Conservation (phyloP, 208 protist species). For the Trypanosomatidae sp. region DNA sequence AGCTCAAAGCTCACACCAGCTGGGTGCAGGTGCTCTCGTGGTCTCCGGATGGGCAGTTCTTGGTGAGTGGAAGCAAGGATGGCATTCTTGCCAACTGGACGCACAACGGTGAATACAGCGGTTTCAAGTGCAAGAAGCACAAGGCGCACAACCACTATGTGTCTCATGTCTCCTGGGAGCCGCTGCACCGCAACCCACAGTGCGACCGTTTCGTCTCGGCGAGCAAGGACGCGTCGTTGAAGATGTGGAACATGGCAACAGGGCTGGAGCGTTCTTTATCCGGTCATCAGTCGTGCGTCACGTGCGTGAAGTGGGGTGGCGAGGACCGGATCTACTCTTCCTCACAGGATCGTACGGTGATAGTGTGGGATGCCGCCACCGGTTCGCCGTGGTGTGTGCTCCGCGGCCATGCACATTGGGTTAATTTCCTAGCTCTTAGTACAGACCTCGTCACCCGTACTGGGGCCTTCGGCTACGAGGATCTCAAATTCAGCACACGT, state of each 20-base stretch:
- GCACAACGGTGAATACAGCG: conserved; percentile 67
- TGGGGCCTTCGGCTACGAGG: conserved; percentile 96
- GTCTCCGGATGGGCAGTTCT: conserved; percentile 93
- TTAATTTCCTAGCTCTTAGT: conserved; percentile 98
- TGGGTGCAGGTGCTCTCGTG: conserved; percentile 97
- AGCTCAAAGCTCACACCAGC: conserved; percentile 91
- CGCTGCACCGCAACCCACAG: conserved; percentile 87
- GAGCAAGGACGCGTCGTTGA: conserved; percentile 94
- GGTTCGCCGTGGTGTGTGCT: conserved; percentile 80
- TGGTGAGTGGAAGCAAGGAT: conserved; percentile 96
- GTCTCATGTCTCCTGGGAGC: conserved; percentile 96
- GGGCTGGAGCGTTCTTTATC: conserved; percentile 87
- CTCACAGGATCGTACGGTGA: conserved; percentile 97
- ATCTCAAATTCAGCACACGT: conserved; percentile 48
- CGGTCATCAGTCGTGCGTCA: conserved; percentile 96
- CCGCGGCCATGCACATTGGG: conserved; percentile 98
- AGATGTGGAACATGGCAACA: conserved; percentile 83
- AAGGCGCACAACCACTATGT: conserved; percentile 96
- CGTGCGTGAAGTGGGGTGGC: conserved; percentile 97
- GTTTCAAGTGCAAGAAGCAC: conserved; percentile 79
- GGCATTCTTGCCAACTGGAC: conserved; percentile 94
- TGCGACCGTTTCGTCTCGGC: conserved; percentile 90
- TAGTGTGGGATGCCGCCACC: conserved; percentile 93
- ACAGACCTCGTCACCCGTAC: conserved; percentile 97
- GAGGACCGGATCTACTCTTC: conserved; percentile 94